Base-by-base conservation (phyloP, 139 green algal genomes). In the Asterochloris sp. region DNA sequence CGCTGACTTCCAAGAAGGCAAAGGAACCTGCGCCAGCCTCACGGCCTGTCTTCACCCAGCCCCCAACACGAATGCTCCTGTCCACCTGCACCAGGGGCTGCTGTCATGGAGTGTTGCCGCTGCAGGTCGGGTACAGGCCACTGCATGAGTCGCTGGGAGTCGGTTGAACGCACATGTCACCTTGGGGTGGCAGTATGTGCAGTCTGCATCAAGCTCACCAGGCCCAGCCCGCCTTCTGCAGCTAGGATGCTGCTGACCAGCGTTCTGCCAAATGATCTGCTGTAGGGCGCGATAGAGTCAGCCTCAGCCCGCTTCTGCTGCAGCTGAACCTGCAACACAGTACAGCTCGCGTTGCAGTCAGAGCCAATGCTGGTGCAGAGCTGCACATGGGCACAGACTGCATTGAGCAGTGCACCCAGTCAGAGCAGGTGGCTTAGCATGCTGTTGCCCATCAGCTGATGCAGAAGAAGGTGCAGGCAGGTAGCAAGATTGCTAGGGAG, bases 31-130 rank as follows among this genome's bases (percentile, higher is more conserved):
- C 95, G 15, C 97, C 97, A 28, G 92, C 91, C 83, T 97, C 96
- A 27, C 97, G 87, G 4, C 97, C 97, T 0, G 96, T 99, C 89
- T 98, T 98, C 16, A 99, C 95, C 97, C 97, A 99, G n/a, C 97
- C 97, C 66, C 95, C 97, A 17, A 99, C 88, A 1, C 89, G 80
- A 15, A 98, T 73, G 0, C 89, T 97, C 26, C 85, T 83, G 14
- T 92, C 95, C 63, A 95, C 88, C 89, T 96, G 88, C 54, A 85
- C 13, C 21, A 62, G 13, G 28, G 38, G 38, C 38, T 10, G 38
- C 38, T 10, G 2, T 54, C 38, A 54, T 63, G 17, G 23, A 38
- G 10, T 29, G 10, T 61, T 47, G 13, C 23, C 38, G 24, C 47
- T 27, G 27, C 82, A 78, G 28, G 24, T 19, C 15, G n/a, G 16